Percentiles rank a stretch among this genome's conserved stretches.
Evolutionary conservation across 768 basidiomycete genomes (phyloP).

Genomic region (Filobasidium wieringae): DNA sequence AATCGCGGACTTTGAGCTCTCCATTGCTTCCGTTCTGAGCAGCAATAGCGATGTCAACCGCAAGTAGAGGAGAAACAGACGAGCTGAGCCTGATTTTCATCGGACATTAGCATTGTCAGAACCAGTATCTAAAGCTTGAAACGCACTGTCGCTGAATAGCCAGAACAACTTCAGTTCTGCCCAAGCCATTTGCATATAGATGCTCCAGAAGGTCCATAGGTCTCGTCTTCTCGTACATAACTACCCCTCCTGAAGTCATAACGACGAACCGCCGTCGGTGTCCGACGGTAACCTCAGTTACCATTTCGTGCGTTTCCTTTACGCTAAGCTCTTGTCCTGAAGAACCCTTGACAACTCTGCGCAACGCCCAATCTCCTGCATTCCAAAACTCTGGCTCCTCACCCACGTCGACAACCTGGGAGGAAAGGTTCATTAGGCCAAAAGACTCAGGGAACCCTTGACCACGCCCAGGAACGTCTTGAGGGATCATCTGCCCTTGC

Average conservation of each 20-base stretch:
- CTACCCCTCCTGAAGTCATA: slow-evolving; percentile 70
- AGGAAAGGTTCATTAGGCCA: not conserved
- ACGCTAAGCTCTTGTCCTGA: not conserved
- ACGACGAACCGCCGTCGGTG: slow-evolving; percentile 66
- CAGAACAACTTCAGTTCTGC: slow-evolving; percentile 52
- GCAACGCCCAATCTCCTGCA: not conserved
- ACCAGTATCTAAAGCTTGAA: not conserved
- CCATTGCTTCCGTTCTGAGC: slow-evolving; percentile 2
- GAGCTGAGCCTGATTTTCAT: not conserved
- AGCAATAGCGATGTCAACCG: slow-evolving; percentile 78
- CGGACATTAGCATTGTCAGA: not conserved
- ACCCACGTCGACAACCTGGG: not conserved
- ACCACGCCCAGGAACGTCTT: not conserved
- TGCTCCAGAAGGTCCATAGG: slow-evolving; percentile 68
- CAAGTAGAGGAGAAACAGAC: slow-evolving; percentile 59
- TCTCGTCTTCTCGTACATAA: slow-evolving; percentile 64
- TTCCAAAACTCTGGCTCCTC: not conserved
- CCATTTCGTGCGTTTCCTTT: slow-evolving; percentile 47
- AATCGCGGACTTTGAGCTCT: not conserved
- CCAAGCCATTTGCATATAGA: slow-evolving; percentile 55
- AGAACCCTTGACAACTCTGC: not conserved
- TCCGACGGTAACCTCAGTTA: slow-evolving; percentile 62
- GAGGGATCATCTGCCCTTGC: not conserved
- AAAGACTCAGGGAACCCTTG: not conserved
- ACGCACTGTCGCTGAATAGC: slow-evolving; percentile 4